phyloP scores from a whole-genome alignment of 768 basidiomycete species.

The Rossbeevera mucosa region DNA sequence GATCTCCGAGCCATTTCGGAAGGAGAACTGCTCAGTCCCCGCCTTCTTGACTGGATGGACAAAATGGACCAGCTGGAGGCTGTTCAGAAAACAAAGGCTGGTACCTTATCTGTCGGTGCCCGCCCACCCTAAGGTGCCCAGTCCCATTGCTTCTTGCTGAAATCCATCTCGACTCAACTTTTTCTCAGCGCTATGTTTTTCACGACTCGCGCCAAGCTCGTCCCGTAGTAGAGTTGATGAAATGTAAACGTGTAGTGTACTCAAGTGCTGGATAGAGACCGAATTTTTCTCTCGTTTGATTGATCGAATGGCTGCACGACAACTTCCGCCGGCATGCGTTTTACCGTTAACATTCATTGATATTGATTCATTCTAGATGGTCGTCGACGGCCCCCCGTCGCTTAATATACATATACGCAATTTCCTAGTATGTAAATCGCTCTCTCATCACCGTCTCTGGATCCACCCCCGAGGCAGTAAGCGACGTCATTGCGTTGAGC shows the following conservation, averaged over 20 bases:
- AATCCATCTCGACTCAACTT: not conserved
- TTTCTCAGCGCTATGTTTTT: not conserved
- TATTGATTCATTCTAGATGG: not conserved
- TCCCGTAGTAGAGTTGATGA: not conserved
- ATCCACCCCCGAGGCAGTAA: slow-evolving; percentile 19
- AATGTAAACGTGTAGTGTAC: not conserved
- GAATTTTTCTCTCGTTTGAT: not conserved
- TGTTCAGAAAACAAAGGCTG: slow-evolving; percentile 20
- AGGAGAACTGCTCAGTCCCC: slow-evolving; percentile 20
- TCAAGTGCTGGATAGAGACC: not conserved
- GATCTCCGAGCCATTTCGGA: slow-evolving; percentile 28
- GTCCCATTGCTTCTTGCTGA: not conserved
- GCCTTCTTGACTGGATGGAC: slow-evolving; percentile 23
- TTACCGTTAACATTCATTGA: not conserved
- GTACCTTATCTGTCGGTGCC: slow-evolving; percentile 25
- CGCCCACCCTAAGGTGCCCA: slow-evolving; percentile 16
- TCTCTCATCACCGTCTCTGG: slow-evolving; percentile 21
- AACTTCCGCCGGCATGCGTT: not conserved
- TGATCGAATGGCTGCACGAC: not conserved
- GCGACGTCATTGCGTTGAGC: slow-evolving; percentile 20
- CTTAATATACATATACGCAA: not conserved
- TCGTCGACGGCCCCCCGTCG: not conserved
- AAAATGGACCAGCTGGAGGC: slow-evolving; percentile 23
- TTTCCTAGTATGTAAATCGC: slow-evolving; percentile 23
- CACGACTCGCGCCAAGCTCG: not conserved